Conservation (phyloP, 2,329 filamentous ascomycete genomes). For the Ophiostoma sp. region DNA sequence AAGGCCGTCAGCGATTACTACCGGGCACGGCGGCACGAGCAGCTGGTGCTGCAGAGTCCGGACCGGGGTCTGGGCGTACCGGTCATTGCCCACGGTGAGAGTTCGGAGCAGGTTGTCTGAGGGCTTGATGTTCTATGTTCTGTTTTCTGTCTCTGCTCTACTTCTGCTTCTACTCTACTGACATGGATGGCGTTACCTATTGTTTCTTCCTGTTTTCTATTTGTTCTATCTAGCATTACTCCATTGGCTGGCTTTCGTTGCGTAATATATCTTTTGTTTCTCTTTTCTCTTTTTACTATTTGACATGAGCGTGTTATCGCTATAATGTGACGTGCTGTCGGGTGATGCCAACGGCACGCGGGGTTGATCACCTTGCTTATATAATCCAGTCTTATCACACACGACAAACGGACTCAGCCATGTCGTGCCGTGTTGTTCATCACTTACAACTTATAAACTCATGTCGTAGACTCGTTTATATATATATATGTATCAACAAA, state of each 20-base stretch:
- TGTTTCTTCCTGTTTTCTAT: not conserved
- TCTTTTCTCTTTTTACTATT: not conserved
- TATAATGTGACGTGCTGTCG: not conserved
- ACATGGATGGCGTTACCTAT: not conserved
- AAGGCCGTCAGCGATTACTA: slow-evolving; percentile 89
- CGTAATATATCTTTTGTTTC: not conserved
- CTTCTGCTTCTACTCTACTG: not conserved
- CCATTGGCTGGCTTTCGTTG: not conserved
- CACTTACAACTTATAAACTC: too few species aligned
- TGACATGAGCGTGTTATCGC: not conserved
- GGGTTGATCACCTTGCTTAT: not conserved
- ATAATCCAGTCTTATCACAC: too few species aligned
- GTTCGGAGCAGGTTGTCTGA: slow-evolving; percentile 69
- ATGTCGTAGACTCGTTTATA: too few species aligned
- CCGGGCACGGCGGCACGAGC: slow-evolving; percentile 81
- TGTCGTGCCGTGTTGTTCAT: too few species aligned
- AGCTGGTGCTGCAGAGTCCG: slow-evolving; percentile 86
- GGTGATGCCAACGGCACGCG: not conserved
- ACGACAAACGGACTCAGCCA: too few species aligned
- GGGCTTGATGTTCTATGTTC: not conserved
- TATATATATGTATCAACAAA: too few species aligned
- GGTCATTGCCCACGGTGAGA: slow-evolving; percentile 81
- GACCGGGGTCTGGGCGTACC: slow-evolving; percentile 80
- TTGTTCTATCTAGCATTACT: not conserved
- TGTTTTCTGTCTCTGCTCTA: not conserved